A percentile compares a stretch with the other conserved stretches of the same genome.
Evolutionary conservation across 2,329 filamentous ascomycete genomes (phyloP).

Genomic region (Ramichloridium luteum): DNA sequence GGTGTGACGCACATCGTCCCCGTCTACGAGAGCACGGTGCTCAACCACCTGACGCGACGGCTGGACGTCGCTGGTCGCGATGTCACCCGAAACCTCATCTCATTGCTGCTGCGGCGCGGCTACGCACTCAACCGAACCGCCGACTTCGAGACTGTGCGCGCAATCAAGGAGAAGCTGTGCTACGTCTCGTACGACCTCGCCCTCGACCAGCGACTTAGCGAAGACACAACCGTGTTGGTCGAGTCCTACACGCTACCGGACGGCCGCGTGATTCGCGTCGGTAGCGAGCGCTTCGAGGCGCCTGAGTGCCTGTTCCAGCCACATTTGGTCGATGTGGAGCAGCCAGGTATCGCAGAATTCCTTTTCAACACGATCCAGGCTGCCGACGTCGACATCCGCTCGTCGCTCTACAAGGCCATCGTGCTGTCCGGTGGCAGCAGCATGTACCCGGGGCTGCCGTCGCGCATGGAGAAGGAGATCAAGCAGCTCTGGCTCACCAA

Average conservation of each 20-base stretch:
- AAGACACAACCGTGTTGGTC: conserved; percentile 93
- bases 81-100: conserved; percentile 96
- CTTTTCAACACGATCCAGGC: conserved; percentile 98
- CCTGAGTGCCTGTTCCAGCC: conserved; percentile 98
- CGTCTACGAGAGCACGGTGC: conserved; percentile 93
- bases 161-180: conserved; percentile 99
- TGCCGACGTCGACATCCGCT: conserved; percentile 87
- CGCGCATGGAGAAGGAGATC: conserved; percentile 90
- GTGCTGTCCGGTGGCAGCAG: conserved; percentile 92
- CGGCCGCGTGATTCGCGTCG: conserved; percentile 88
- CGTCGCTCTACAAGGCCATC: conserved; percentile 91
- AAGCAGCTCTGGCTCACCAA: conserved; percentile 97
- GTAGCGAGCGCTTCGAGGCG: conserved; percentile 93
- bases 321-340: conserved; percentile 92
- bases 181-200: conserved; percentile 98
- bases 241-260: conserved; percentile 97
- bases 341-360: conserved; percentile 91
- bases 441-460: conserved; percentile 97
- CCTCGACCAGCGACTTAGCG: conserved; percentile 86
- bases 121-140: conserved; percentile 97
- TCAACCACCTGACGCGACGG: conserved; percentile 89
- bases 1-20: conserved; percentile 98
- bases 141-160: conserved; percentile 96
- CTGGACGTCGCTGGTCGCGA: conserved; percentile 93
- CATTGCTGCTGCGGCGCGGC: conserved; percentile 79